A percentile compares a stretch with the other conserved stretches of the same genome.
Evolutionary conservation across 768 basidiomycete genomes (phyloP).

Genomic region (Boletus subparvulus): DNA sequence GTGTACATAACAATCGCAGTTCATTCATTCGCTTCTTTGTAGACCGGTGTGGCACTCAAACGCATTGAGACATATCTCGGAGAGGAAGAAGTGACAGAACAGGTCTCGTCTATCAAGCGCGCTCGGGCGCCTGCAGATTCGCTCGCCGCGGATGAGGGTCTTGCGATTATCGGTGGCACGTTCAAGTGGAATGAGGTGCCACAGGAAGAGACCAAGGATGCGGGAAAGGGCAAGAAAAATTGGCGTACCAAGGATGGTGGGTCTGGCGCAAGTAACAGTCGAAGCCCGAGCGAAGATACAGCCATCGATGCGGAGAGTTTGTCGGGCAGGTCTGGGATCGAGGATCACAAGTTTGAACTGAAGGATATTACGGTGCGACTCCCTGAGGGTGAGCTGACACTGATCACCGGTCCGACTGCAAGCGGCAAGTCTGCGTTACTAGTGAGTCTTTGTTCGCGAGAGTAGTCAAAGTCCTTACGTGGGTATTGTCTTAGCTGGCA

Average conservation of each 20-base stretch:
- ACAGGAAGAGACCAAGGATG: constrained; percentile 28
- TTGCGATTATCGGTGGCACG: constrained; percentile 50
- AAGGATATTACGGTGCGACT: constrained; percentile 46
- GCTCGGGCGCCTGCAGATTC: constrained; percentile 22
- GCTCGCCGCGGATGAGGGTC: constrained; percentile 31
- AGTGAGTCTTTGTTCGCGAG: constrained; percentile 18
- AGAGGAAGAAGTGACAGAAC: constrained; percentile 62
- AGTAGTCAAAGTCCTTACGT: not conserved
- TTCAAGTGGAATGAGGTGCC: constrained; percentile 60
- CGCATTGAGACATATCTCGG: constrained; percentile 60
- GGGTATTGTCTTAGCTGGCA: constrained; percentile 25
- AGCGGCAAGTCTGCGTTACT: constrained; percentile 51
- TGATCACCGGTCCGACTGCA: constrained; percentile 50
- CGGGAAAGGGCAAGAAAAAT: constrained; percentile 17
- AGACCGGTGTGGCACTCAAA: constrained; percentile 56
- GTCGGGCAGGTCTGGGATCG: constrained; percentile 11
- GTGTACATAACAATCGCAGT: no score
- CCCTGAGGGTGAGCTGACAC: constrained; percentile 45
- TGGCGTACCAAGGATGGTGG: constrained; percentile 3
- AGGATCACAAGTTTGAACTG: constrained; percentile 42
- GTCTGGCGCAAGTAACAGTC: not conserved
- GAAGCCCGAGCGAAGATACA: constrained; percentile 3
- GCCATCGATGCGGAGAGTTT: constrained; percentile 16
- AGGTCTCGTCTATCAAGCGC: constrained; percentile 57
- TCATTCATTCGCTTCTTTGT: not conserved